phyloP scores from a whole-genome alignment of 139 green algal genomes.

The Marvania coccoides region DNA sequence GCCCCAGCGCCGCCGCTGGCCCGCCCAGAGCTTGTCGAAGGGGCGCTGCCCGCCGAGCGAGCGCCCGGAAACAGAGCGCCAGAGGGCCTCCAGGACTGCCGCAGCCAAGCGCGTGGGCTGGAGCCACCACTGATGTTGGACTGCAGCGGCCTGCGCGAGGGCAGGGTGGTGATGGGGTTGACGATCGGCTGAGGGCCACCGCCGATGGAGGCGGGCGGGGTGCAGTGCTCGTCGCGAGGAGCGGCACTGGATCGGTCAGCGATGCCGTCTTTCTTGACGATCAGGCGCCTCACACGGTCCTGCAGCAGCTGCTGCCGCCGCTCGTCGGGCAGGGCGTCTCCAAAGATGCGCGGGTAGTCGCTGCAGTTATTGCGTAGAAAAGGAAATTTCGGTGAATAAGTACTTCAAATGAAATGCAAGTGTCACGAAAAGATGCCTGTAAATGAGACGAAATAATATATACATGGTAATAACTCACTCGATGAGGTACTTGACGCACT shows the following conservation, averaged over 20 bases:
- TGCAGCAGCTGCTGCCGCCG: not conserved
- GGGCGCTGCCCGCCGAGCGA: not conserved
- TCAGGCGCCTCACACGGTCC: not conserved
- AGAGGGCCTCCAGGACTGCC: not conserved
- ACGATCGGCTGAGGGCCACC: not conserved
- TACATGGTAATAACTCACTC: not conserved
- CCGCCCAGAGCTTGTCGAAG: not conserved
- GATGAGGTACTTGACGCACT: not conserved
- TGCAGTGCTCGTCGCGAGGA: not conserved
- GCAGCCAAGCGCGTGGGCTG: not conserved
- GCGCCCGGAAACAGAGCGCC: not conserved
- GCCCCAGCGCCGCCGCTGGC: not conserved
- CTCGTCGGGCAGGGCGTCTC: not conserved
- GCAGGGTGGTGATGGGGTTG: slow-evolving; percentile 21
- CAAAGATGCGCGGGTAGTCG: not conserved
- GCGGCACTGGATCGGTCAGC: not conserved
- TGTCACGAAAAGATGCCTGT: not conserved
- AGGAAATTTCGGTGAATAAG: not conserved
- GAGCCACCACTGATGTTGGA: not conserved
- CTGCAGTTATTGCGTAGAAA: not conserved
- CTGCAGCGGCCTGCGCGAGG: not conserved
- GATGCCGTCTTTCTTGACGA: not conserved
- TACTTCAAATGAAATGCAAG: not conserved
- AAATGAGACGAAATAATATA: not conserved
- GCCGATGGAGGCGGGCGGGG: not conserved